Percentiles rank a stretch among this genome's conserved stretches.
Evolutionary conservation across 352 stramenopile species (phyloP).

Genomic region (Elongisporangium anandrum): DNA sequence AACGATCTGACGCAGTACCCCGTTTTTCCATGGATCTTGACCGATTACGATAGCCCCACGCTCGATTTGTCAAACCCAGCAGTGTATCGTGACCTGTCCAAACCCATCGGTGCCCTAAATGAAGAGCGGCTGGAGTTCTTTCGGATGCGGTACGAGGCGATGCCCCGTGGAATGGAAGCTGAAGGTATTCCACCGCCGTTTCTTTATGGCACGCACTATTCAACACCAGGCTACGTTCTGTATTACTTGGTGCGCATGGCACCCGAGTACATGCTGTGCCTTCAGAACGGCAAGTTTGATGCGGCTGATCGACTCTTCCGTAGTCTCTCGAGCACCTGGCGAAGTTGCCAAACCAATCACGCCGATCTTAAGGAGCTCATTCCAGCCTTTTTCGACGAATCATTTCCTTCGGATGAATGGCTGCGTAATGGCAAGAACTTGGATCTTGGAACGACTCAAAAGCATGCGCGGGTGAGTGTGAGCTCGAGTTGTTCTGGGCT

Average conservation of each 20-base stretch:
- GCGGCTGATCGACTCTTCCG: constrained; percentile 97
- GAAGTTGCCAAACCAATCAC: constrained; percentile 80
- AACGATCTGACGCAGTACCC: constrained; percentile 95
- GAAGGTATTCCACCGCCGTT: constrained; percentile 90
- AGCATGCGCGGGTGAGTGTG: constrained; percentile 58
- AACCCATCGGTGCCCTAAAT: constrained; percentile 94
- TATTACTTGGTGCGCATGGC: constrained; percentile 98
- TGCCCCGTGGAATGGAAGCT: constrained; percentile 84
- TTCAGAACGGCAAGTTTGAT: constrained; percentile 99
- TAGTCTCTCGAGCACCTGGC: constrained; percentile 92
- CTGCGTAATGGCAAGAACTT: constrained; percentile 95
- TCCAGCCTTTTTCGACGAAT: constrained; percentile 97
- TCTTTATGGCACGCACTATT: constrained; percentile 95
- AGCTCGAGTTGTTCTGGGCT: neutral
- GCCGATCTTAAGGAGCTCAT: constrained; percentile 99
- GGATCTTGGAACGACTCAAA: constrained; percentile 92
- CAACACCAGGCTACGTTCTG: constrained; percentile 93
- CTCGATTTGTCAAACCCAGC: constrained; percentile 82
- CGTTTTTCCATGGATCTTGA: constrained; percentile 97
- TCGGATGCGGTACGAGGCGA: constrained; percentile 84
- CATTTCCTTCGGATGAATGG: constrained; percentile 83
- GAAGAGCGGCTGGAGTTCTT: constrained; percentile 87
- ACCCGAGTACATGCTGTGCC: constrained; percentile 94
- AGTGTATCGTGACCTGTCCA: constrained; percentile 93
- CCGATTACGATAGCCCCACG: constrained; percentile 79